Conservation (phyloP, 768 basidiomycete species). For the Serendipita sp. region DNA sequence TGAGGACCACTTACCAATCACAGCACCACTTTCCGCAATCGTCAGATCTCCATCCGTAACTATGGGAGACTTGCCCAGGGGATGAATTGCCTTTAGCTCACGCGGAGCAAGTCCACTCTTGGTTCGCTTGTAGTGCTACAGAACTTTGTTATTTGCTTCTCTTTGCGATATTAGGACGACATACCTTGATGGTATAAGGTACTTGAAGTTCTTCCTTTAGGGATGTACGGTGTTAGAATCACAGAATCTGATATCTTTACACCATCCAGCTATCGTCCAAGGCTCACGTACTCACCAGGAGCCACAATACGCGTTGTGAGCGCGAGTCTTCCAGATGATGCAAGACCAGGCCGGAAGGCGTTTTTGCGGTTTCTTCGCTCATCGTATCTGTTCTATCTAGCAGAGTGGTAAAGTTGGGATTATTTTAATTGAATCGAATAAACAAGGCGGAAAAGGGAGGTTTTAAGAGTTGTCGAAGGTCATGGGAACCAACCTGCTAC, state of each 20-base stretch:
- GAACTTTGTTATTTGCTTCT: neutral
- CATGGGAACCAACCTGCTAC: too few relatives aligned
- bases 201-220: conserved; percentile 35
- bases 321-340: conserved; percentile 16
- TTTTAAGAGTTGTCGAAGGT: too few relatives aligned
- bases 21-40: conserved; percentile 29
- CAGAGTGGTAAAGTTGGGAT: too few relatives aligned
- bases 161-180: neutral
- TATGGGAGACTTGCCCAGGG: conserved; percentile 33
- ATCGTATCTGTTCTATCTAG: too few relatives aligned
- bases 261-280: neutral
- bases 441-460: too few relatives aligned
- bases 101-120: conserved; percentile 11
- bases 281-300: conserved; percentile 11
- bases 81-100: conserved; percentile 23
- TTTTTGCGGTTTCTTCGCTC: neutral
- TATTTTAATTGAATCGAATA: too few relatives aligned
- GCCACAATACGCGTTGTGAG: conserved; percentile 18
- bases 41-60: conserved; percentile 30
- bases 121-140: conserved; percentile 8
- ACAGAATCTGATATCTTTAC: too few relatives aligned
- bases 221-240: neutral
- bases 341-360: neutral
- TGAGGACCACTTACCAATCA: conserved; percentile 21
- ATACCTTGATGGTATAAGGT: conserved; percentile 29